These are phyloP conservation scores for Cyclocybe cylindracea DNA, from an alignment of 768 basidiomycete genomes.

Conservation along the genomic window DNA sequence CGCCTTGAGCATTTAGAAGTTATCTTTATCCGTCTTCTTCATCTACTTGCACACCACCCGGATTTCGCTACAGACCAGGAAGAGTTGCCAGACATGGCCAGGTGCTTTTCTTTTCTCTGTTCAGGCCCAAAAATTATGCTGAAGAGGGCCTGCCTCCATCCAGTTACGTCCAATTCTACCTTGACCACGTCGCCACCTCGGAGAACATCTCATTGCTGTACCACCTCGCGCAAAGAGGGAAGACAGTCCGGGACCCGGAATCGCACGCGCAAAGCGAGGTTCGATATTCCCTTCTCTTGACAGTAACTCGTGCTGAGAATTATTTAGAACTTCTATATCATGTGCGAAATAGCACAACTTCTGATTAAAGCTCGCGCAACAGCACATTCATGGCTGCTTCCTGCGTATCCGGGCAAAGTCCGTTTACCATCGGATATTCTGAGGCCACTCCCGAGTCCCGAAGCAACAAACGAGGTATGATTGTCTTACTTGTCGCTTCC, in stretches of 20 bases:
- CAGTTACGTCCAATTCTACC: constrained; percentile 89
- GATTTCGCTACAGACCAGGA: constrained; percentile 76
- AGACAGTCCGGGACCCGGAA: constrained; percentile 83
- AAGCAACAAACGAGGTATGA: constrained; percentile 62
- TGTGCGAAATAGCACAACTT: constrained; percentile 88
- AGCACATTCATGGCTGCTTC: constrained; percentile 69
- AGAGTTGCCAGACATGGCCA: constrained; percentile 75
- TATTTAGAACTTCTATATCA: constrained; percentile 80
- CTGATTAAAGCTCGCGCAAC: constrained; percentile 75
- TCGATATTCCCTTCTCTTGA: background rate
- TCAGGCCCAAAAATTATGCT: background rate
- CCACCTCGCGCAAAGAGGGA: constrained; percentile 77
- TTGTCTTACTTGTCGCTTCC: background rate
- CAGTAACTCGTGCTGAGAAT: background rate
- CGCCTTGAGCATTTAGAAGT: constrained; percentile 75
- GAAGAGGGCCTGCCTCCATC: background rate
- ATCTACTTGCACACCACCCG: constrained; percentile 91
- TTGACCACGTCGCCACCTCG: constrained; percentile 71
- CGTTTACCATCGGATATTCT: constrained; percentile 84
- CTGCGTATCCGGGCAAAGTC: constrained; percentile 80
- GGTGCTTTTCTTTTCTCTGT: constrained; percentile 47
- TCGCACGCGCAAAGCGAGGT: constrained; percentile 74
- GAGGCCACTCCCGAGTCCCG: constrained; percentile 63
- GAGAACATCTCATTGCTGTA: constrained; percentile 87
- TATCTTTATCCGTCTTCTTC: constrained; percentile 83